A percentile compares a stretch with the other conserved stretches of the same genome.
Evolutionary conservation across 2,329 filamentous ascomycete genomes (phyloP).

Genomic region (Hortaea werneckii): DNA sequence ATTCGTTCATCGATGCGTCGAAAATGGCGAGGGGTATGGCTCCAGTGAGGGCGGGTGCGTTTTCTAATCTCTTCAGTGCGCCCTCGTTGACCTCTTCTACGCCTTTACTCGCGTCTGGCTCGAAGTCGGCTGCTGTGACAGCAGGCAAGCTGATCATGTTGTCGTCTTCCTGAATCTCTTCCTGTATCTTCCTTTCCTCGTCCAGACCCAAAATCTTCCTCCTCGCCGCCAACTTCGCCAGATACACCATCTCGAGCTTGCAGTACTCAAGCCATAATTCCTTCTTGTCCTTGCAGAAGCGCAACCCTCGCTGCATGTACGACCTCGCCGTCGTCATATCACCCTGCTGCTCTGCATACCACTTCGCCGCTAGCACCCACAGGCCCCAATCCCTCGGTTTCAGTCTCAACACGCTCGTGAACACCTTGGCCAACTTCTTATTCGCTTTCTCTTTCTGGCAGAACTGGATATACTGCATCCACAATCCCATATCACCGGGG

Average conservation of each 20-base stretch:
- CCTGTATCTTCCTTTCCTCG: conserved; percentile 30
- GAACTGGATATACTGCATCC: conserved; percentile 84
- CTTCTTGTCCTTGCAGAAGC: conserved; percentile 72
- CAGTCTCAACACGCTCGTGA: conserved; percentile 64
- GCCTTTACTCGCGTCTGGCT: conserved; percentile 43
- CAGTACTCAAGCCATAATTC: conserved; percentile 83
- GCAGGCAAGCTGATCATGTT: conserved; percentile 49
- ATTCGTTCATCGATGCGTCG: conserved; percentile 71
- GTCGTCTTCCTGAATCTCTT: conserved; percentile 31
- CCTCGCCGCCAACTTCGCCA: conserved; percentile 68
- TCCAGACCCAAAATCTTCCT: conserved; percentile 58
- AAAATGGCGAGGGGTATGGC: conserved; percentile 90
- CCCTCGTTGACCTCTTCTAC: conserved; percentile 40
- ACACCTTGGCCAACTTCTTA: conserved; percentile 50
- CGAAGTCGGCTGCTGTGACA: conserved; percentile 53
- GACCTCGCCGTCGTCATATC: conserved; percentile 80
- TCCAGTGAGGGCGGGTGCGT: conserved; percentile 77
- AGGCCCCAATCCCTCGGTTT: conserved; percentile 74
- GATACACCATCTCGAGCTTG: conserved; percentile 83
- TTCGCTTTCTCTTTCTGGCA: conserved; percentile 55
- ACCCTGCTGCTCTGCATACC: conserved; percentile 64
- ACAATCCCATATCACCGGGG: conserved; percentile 68
- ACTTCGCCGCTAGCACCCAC: conserved; percentile 76
- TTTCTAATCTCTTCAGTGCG: conserved; percentile 53
- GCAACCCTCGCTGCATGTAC: conserved; percentile 78